Evolutionary conservation across 306 rosid genomes (phyloP).

Genomic region (Prunus mume): DNA sequence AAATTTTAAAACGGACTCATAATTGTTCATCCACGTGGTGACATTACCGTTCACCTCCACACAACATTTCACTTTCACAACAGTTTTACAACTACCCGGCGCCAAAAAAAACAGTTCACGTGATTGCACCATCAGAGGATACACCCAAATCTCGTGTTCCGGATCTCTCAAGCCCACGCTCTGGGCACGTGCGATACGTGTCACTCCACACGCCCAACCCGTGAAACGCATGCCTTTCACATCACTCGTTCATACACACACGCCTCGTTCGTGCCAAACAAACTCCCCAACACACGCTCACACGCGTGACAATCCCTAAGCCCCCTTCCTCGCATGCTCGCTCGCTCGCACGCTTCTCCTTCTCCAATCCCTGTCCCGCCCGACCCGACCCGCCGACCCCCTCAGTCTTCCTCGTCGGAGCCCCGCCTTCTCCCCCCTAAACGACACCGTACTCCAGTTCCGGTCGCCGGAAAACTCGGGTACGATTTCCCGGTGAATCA

Average conservation of each 20-base stretch:
- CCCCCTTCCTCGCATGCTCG: slow-evolving; percentile 51
- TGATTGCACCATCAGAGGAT: background rate
- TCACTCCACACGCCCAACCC: background rate
- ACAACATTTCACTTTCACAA: background rate
- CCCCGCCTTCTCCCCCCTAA: background rate
- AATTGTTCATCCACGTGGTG: background rate
- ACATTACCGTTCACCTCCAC: background rate
- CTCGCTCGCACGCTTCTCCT: slow-evolving; percentile 60
- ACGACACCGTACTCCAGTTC: slow-evolving; percentile 17
- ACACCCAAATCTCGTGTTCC: slow-evolving; percentile 10
- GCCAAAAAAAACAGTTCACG: background rate
- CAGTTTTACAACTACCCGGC: background rate
- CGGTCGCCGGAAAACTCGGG: slow-evolving; percentile 42
- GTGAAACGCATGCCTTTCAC: background rate
- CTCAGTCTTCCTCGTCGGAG: background rate
- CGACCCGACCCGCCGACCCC: slow-evolving; percentile 27
- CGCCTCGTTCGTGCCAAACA: slow-evolving; percentile 67
- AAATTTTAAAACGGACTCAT: background rate
- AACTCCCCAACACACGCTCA: slow-evolving; percentile 21
- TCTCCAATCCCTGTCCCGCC: slow-evolving; percentile 24
- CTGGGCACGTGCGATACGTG: slow-evolving; percentile 21
- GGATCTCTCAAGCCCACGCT: background rate
- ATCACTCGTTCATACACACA: slow-evolving; percentile 27
- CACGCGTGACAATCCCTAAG: slow-evolving; percentile 55
- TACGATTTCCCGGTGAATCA: background rate